Evolutionary conservation across 306 rosid species (phyloP), one percentile per base, ranked within the genome.

Genomic region (Prosopis cineraria): DNA sequence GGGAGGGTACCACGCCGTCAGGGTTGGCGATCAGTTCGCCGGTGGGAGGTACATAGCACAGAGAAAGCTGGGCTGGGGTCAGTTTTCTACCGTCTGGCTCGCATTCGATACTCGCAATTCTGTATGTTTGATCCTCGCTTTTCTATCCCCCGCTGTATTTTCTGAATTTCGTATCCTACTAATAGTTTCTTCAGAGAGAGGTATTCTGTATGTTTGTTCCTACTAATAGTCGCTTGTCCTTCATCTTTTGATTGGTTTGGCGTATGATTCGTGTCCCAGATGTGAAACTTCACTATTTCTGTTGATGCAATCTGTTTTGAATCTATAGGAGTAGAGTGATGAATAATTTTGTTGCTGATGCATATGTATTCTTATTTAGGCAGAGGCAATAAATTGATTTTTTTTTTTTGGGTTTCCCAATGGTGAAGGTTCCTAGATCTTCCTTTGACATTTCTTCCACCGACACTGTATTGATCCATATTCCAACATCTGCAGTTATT

Each of bases 21-120:
- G 98, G 78, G 74, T 88, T 71, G 96, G 87, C 74, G 98, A 95
- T 92, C 97, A 89, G 81, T 95, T 95, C 81, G 89, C 91, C 74
- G 90, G 91, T 4, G 98, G 98, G 1, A 89, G 98, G 16, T 95
- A 92, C 70, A 80, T 95, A 24, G 98, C 98, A 20, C 98, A 95
- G 86, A 79, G 93, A 62, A 95, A 95, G 80, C 92, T 95, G 0
- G 98, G 98, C 44, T 95, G 98, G 98, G 98, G 98, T 68, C 95
- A 95, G 56, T 95, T 92, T 86, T 95, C 98, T 63, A 95, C 98
- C 76, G 98, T 95, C 66, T 95, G 98, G 98, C 98, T 95, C 72
- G 98, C 97, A 58, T 92, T 85, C 79, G 98, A 95, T 58, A 89
- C 97, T 63, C 79, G 68, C 55, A 68, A 84, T 80, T 81, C 92